These are phyloP conservation scores for Rhododendron vialii DNA, from an alignment of 148 eudicot genomes.

Conservation along the genomic window DNA sequence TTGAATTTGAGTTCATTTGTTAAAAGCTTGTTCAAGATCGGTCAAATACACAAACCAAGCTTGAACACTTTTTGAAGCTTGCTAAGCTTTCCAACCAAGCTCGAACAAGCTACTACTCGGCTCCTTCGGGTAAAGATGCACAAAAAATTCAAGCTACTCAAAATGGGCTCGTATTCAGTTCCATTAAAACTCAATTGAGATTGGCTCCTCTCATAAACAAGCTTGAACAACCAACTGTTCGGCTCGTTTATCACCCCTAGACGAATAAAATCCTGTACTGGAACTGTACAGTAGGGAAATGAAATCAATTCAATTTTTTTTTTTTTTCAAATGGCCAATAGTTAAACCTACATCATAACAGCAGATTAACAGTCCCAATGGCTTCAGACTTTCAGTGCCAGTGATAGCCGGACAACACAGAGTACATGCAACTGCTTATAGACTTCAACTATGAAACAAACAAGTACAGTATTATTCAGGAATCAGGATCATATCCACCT, in stretches of 20 bases:
- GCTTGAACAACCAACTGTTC: background rate
- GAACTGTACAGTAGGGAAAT: background rate
- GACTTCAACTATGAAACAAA: background rate
- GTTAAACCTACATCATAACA: background rate
- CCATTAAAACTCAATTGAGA: background rate
- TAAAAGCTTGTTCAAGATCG: background rate
- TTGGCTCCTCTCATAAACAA: background rate
- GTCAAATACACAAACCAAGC: background rate
- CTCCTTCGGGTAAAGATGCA: background rate
- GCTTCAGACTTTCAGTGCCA: background rate
- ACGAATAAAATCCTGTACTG: background rate
- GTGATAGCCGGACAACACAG: background rate
- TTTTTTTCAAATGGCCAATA: background rate
- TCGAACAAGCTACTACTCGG: background rate
- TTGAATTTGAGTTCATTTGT: background rate
- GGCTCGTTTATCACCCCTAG: background rate
- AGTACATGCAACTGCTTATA: background rate
- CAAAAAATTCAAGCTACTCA: background rate
- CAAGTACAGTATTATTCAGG: background rate
- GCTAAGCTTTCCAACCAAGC: background rate
- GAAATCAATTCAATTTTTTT: background rate
- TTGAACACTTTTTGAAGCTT: background rate
- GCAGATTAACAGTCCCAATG: background rate
- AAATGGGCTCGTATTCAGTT: background rate
- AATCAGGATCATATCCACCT: background rate